These are phyloP conservation scores for Triticum turgidum DNA, from an alignment of 176 grass and related monocot species.

Conservation along the genomic window DNA sequence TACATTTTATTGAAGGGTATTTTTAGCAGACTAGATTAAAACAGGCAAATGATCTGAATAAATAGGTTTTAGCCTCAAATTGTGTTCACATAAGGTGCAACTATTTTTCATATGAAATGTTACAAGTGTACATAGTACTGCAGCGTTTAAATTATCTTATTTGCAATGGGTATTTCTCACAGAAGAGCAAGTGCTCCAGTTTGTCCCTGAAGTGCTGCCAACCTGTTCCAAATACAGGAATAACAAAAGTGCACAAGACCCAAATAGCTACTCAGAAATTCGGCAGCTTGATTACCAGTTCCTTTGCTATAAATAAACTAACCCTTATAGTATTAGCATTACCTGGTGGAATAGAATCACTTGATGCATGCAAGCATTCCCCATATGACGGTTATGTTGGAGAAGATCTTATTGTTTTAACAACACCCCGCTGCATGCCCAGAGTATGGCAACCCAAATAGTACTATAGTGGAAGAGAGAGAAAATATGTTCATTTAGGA, in stretches of 20 bases:
- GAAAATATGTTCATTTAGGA: not conserved
- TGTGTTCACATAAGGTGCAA: no score
- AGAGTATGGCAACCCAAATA: not conserved
- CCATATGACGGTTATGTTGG: not conserved
- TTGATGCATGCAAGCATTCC: not conserved
- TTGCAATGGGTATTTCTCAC: not conserved
- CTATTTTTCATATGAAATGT: no score
- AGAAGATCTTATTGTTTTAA: not conserved
- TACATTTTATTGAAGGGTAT: not conserved
- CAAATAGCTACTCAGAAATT: not conserved
- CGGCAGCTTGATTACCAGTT: not conserved
- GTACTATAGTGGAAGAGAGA: no score
- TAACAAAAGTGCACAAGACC: not conserved
- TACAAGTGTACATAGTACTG: no score
- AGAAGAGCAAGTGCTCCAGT: not conserved
- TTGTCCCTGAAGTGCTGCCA: not conserved
- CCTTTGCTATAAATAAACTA: not conserved
- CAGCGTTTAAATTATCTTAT: no score
- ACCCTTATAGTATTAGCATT: no score
- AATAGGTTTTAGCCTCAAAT: not conserved
- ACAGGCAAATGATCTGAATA: not conserved
- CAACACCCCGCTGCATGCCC: not conserved
- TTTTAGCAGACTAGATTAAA: not conserved
- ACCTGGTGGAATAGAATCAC: not conserved
- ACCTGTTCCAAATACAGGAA: not conserved